Evolutionary conservation across 2,329 filamentous ascomycete genomes (phyloP), one percentile per base, ranked within the genome.

Genomic region (Paraphaeosphaeria sporulosa): DNA sequence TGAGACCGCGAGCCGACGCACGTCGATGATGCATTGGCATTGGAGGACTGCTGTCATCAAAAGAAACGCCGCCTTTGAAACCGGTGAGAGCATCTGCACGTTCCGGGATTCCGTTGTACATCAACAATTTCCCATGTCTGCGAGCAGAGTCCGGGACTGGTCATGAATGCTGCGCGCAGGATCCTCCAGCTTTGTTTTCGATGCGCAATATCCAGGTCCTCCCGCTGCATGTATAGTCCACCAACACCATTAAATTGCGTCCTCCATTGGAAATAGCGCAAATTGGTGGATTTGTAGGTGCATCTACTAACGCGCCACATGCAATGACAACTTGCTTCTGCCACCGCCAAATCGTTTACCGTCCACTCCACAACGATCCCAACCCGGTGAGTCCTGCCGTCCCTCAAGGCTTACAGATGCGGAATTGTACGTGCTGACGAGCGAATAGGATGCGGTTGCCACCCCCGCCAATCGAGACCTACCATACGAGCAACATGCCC

Each of bases 21-120:
- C 10, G 3, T 27, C 15, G 10, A 12, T 15, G 10, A 12, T 15
- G 30, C 30, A 50, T 32, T 50, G 30, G 47, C 47, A 21, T 50
- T 36, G 27, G n/a, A 32, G 47, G 47, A 50, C 30, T 7, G 47
- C 47, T 50, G 2, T 17, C 30, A 17, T 15, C 17, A 17, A 32
- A 50, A 21, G 17, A 19, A 19, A 32, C 2, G 30, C 27, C 27
- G 30, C 15, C 17, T 4, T 12, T 12, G 13, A 25, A 17, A 50
- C 47, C 47, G 47, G 47, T 50, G 47, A 50, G 30, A 32, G 17
- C 17, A 34, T 23, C 47, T 47, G 47, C 47, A 50, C 19, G 25
- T 21, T 27, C 47, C n/a, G n/a, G 47, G 47, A 6, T 50, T 27
- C 12, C 17, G 47, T 19, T n/a, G 19, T 25, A 50, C 47, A 19